Evolutionary conservation across 306 rosid species (phyloP), one percentile per base, ranked within the genome.

Genomic region (Pyrus betulifolia): DNA sequence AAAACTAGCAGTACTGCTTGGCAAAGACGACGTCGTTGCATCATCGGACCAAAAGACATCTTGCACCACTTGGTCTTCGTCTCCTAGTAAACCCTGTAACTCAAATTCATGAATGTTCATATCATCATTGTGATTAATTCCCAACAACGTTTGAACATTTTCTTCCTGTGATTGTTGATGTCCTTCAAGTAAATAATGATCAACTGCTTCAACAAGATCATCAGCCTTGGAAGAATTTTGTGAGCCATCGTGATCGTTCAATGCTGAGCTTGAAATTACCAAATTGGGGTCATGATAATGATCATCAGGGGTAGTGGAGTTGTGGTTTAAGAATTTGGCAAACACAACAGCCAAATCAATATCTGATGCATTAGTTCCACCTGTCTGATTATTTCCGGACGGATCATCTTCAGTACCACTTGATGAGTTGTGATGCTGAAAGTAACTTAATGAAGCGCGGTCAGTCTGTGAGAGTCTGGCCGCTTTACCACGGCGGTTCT

Each of bases 331-430:
- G 85, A 85, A 94, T 11, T 85, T 83, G 0, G 97, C 96, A 15
- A 94, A 94, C 18, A 94, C 98, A 0, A 71, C 80, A 0, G 98
- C 96, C 71, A 94, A 81, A 75, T 94, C 97, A 38, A 94, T 92
- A 31, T 86, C 91, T 4, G 90, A 71, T 5, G 55, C 88, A 4
- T 11, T 65, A 22, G 81, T 13, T 27, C 80, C 71, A 13, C 30
- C 27, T 0, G 82, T 72, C 21, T 74, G 58, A 17, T 15, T 61
- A 6, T 27, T 27, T 2, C 75, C 74, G 3, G 69, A 52, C 19
- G 11, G 73, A 49, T 70, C 74, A 30, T 5, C 52, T 2, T 30
- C 51, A 40, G 65, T 45, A 23, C 74, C 23, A 42, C 23, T 75
- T 2, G 35, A 25, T 57, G 82, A 75, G 60, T 55, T 55, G 3